phyloP scores from a whole-genome alignment of 345 rosid genomes.

The Ricinus communis region DNA sequence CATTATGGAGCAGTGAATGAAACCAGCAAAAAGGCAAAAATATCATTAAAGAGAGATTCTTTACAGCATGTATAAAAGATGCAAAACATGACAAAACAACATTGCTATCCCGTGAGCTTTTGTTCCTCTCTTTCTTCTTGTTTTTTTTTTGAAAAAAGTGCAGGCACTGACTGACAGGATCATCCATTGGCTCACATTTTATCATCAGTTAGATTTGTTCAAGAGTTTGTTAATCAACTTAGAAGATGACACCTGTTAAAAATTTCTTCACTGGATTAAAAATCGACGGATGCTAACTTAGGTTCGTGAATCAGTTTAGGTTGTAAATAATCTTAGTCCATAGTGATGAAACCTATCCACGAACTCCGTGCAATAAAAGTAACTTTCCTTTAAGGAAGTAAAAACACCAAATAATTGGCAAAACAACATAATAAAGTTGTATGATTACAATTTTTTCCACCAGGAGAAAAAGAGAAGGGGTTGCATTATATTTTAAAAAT shows the following conservation, averaged over 20 bases:
- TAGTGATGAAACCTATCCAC: too few relatives aligned
- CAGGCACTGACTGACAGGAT: conserved; percentile 2
- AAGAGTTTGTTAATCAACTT: not conserved
- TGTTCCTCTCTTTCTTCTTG: not conserved
- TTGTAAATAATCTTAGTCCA: too few relatives aligned
- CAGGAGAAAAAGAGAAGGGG: too few relatives aligned
- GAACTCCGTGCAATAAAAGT: too few relatives aligned
- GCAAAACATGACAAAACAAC: not conserved
- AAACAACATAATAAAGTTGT: too few relatives aligned
- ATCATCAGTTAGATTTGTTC: not conserved
- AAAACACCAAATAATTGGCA: too few relatives aligned
- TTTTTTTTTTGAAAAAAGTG: not conserved
- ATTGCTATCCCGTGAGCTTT: conserved; percentile 7
- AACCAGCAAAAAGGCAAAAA: not conserved
- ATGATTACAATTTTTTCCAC: too few relatives aligned
- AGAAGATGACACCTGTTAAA: not conserved
- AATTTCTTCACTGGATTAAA: too few relatives aligned
- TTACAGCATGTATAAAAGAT: not conserved
- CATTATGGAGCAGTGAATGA: not conserved
- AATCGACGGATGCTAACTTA: too few relatives aligned
- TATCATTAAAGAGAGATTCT: conserved; percentile 12
- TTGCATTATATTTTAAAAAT: too few relatives aligned
- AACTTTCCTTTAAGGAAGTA: too few relatives aligned
- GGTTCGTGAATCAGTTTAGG: too few relatives aligned
- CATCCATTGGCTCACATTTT: not conserved